Percentiles rank a stretch among this genome's conserved stretches.
These are phyloP conservation scores for Podospora tetraspora DNA, from an alignment of 495 filamentous ascomycete genomes.

Conservation along the genomic window DNA sequence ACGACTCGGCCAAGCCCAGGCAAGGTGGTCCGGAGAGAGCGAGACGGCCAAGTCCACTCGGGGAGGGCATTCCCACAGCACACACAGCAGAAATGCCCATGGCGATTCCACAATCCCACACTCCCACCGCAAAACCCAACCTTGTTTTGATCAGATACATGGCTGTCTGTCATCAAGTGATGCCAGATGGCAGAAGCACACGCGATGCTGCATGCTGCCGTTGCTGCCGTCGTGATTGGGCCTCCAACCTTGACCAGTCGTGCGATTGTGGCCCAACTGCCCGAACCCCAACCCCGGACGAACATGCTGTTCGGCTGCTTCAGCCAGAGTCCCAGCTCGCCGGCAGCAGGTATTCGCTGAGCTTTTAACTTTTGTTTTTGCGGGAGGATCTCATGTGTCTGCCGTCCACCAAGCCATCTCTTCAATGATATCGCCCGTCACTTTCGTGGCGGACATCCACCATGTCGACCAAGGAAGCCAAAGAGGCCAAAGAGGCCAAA, in stretches of 20 bases:
- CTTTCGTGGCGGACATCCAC: slow-evolving; percentile 6
- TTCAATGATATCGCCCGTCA: slow-evolving; percentile 1
- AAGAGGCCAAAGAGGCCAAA: slow-evolving; percentile 15
- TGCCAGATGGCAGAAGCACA: slow-evolving; percentile 31
- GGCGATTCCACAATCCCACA: not conserved
- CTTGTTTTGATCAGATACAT: slow-evolving; percentile 23
- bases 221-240: slow-evolving; percentile 31
- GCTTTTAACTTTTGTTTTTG: not conserved
- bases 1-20: not conserved
- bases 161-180: slow-evolving; percentile 23
- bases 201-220: slow-evolving; percentile 23
- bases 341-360: slow-evolving; percentile 14
- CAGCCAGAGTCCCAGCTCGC: not conserved
- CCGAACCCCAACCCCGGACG: slow-evolving; percentile 23
- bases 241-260: slow-evolving; percentile 18
- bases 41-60: not conserved
- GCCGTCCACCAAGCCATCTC: slow-evolving; percentile 4
- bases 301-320: slow-evolving; percentile 6
- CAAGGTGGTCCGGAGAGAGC: not conserved
- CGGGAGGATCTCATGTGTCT: slow-evolving; percentile 1
- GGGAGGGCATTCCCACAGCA: not conserved
- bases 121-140: slow-evolving; percentile 2
- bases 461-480: slow-evolving; percentile 11
- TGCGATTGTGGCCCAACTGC: slow-evolving; percentile 32
- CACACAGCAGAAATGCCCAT: not conserved